Evolutionary conservation across 441 rosid genomes (phyloP), one percentile per base, ranked within the genome.

Genomic region (Aquilaria agallochum): DNA sequence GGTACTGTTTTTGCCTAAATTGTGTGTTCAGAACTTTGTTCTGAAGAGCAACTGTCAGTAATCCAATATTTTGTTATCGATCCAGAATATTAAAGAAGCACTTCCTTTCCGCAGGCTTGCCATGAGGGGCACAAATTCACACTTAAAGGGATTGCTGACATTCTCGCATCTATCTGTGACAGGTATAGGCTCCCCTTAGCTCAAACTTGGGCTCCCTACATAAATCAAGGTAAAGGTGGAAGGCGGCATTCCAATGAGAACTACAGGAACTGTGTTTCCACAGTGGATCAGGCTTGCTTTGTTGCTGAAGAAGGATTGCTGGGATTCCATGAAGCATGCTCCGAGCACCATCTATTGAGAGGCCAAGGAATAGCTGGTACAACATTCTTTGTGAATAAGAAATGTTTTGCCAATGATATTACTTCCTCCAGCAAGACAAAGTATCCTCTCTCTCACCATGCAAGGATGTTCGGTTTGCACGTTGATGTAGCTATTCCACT

Each of bases 361-460:
- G 92, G 77, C 53, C 84, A 91, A 66, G 97, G 97, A 52, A 70
- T 91, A 55, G 97, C 83, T 12, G 97, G 97, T 45, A 76, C 64
- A 79, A 92, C 94, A 36, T 86, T 91, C 49, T 33, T 70, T 7
- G 73, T 64, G 9, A 76, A 71, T 63, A 80, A 75, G 64, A 86
- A 79, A 48, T 80, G 87, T 65, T 91, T 86, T 65, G 76, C 81
- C 8, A 71, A 81, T 11, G 78, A 91, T 47, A 65, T 86, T 62
- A 72, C 86, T 53, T 74, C 75, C 31, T 79, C 83, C 67, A 75
- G 81, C 71, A 83, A 74, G 78, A 69, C 78, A 3, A 77, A 78
- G n/a, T 91, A 91, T 63, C 97, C 97, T 52, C 86, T 88, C 47
- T 79, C 90, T 9, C 97, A 91, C 78, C 83, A 85, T 58, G 97